phyloP scores from a whole-genome alignment of 139 green algal species.

The Diplosphaera chodatii region DNA sequence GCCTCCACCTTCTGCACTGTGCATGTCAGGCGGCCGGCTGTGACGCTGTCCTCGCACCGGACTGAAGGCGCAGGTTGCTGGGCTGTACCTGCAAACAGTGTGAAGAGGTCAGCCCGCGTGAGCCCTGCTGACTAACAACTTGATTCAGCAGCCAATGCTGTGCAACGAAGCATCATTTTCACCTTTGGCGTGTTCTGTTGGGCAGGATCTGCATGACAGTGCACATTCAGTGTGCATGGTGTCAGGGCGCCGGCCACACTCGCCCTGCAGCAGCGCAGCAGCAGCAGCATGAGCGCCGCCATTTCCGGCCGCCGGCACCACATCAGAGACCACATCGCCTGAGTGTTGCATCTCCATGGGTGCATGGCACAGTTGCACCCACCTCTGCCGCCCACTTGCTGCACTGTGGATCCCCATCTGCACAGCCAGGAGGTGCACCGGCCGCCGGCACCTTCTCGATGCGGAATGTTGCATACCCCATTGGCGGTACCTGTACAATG shows the following conservation, averaged over 20 bases:
- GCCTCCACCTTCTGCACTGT: neutral
- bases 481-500: slow-evolving; percentile 30
- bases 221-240: neutral
- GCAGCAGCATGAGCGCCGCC: no score
- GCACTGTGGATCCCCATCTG: neutral
- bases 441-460: neutral
- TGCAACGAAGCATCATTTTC: no score
- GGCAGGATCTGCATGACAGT: neutral
- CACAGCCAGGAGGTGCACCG: neutral
- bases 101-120: no score
- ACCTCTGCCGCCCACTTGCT: neutral
- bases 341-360: no score
- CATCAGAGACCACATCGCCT: no score
- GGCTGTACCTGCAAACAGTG: no score
- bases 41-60: neutral
- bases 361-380: no score
- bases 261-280: no score
- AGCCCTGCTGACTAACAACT: no score
- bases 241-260: neutral
- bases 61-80: neutral
- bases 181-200: no score
- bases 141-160: no score
- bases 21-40: neutral
- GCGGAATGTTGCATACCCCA: slow-evolving; percentile 37
- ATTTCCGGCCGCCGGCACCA: no score